phyloP scores from a whole-genome alignment of 1,139 yeast species.

The Yamadazyma jaroonii region DNA sequence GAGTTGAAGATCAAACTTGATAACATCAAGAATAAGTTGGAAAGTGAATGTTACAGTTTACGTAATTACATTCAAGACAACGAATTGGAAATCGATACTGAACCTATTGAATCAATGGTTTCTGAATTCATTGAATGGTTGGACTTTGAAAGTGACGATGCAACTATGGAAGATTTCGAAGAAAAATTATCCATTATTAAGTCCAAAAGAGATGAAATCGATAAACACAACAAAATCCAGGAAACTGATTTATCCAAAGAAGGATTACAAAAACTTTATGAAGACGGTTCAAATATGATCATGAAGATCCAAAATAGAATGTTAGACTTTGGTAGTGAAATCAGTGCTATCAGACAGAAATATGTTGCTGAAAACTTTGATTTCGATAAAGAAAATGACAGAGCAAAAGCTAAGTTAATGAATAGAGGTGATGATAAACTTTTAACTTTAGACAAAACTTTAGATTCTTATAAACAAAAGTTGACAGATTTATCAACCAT shows the following conservation, averaged over 20 bases:
- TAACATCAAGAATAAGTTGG: slow-evolving; percentile 52
- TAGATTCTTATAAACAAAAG: slow-evolving; percentile 33
- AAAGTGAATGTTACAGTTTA: slow-evolving; percentile 55
- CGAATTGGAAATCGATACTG: slow-evolving; percentile 35
- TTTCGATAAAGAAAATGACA: slow-evolving; percentile 49
- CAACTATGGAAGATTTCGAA: slow-evolving; percentile 42
- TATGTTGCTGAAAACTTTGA: slow-evolving; percentile 43
- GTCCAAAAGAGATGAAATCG: slow-evolving; percentile 20
- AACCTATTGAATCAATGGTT: slow-evolving; percentile 25
- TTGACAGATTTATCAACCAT: slow-evolving; percentile 28
- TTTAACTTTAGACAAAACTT: slow-evolving; percentile 30
- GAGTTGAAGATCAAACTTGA: slow-evolving; percentile 44
- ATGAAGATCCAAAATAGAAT: slow-evolving; percentile 43
- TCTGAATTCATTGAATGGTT: slow-evolving; percentile 70
- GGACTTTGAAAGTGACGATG: slow-evolving; percentile 66
- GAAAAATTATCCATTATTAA: slow-evolving; percentile 22
- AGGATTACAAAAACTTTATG: slow-evolving; percentile 38
- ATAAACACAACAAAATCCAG: slow-evolving; percentile 22
- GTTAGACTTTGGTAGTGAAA: slow-evolving; percentile 44
- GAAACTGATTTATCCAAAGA: slow-evolving; percentile 31
- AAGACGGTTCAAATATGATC: slow-evolving; percentile 38
- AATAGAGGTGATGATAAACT: slow-evolving; percentile 36
- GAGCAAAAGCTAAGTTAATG: slow-evolving; percentile 30
- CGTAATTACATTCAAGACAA: slow-evolving; percentile 53
- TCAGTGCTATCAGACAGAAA: slow-evolving; percentile 36